These are phyloP conservation scores for Dendryphion nanum DNA, from an alignment of 2,329 filamentous ascomycete species.

Conservation along the genomic window DNA sequence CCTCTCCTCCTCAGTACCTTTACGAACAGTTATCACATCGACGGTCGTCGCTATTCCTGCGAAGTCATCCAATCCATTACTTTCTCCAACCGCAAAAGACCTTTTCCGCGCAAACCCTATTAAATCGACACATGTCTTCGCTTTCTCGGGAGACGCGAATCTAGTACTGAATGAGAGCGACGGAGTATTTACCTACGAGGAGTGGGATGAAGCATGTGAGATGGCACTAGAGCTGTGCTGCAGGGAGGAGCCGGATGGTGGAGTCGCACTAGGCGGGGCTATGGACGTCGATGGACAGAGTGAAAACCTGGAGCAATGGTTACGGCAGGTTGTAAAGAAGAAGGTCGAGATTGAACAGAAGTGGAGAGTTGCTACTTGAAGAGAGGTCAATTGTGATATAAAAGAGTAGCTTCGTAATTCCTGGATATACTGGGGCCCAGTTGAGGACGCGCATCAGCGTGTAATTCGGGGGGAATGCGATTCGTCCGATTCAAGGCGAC, in stretches of 20 bases:
- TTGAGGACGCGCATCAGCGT: too few species aligned
- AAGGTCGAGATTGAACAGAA: conserved; percentile 41
- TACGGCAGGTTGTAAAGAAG: conserved; percentile 40
- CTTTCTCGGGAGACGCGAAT: conserved; percentile 66
- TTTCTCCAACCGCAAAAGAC: conserved; percentile 60
- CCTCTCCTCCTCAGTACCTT: conserved; percentile 77
- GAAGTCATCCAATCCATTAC: conserved; percentile 43
- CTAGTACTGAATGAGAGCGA: conserved; percentile 79
- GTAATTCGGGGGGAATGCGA: too few species aligned
- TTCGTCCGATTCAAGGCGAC: too few species aligned
- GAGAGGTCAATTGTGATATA: too few species aligned
- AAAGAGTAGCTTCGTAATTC: too few species aligned
- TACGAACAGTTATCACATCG: conserved; percentile 75
- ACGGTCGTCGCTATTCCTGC: conserved; percentile 76
- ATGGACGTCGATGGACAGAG: conserved; percentile 38
- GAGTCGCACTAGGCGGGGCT: conserved; percentile 32
- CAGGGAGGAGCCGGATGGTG: conserved; percentile 38
- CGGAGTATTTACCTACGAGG: conserved; percentile 70
- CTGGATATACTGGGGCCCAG: too few species aligned
- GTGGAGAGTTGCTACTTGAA: conserved; percentile 42
- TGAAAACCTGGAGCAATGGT: conserved; percentile 37
- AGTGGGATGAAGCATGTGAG: conserved; percentile 71
- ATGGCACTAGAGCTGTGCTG: conserved; percentile 66
- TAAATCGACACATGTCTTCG: conserved; percentile 82
- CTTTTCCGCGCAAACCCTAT: conserved; percentile 65